These are phyloP conservation scores for Paramecium sonneborni DNA, from an alignment of 73 alveolate species.

Conservation along the genomic window DNA sequence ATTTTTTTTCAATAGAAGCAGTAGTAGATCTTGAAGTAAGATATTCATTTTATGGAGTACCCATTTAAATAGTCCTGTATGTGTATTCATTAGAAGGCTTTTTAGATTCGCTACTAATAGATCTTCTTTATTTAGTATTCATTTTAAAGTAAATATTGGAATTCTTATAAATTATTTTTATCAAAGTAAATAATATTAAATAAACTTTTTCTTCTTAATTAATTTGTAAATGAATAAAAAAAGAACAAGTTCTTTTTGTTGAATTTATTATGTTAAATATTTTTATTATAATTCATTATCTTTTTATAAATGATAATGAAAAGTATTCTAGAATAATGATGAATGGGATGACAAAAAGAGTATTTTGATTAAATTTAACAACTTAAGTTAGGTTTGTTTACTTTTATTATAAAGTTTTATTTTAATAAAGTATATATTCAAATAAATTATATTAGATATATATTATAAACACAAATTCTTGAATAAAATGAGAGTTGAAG, in stretches of 20 bases:
- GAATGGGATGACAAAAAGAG: not conserved
- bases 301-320: too few species aligned
- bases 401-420: not conserved
- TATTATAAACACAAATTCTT: too few species aligned
- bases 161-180: not conserved
- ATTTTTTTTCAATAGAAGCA: not conserved
- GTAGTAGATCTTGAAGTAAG: not conserved
- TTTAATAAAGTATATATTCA: not conserved
- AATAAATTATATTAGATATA: not conserved
- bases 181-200: not conserved
- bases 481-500: too few species aligned
- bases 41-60: not conserved
- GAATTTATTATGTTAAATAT: not conserved
- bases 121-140: not conserved
- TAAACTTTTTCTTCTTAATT: not conserved
- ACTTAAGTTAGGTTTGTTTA: not conserved
- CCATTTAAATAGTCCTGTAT: not conserved
- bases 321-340: not conserved
- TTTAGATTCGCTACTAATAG: not conserved
- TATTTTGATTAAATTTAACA: not conserved
- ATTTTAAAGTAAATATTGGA: not conserved
- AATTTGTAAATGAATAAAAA: not conserved
- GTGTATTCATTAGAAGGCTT: not conserved
- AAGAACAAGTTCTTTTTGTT: not conserved
- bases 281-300: not conserved